Evolutionary conservation across 164 flowering plant genomes (phyloP).

Genomic region (grape (Vitis vinifera)): ASM3070453v1 NC_081822.1:14021501-14022000

Average conservation of each 20-base stretch:
- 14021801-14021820: conserved; percentile 6
- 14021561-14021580: not conserved
- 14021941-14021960: conserved; percentile 1
- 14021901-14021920: not conserved
- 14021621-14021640: not conserved
- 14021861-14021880: conserved; percentile 5
- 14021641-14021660: no score
- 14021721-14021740: not conserved
- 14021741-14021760: not conserved
- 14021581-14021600: not conserved
- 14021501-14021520: conserved; percentile 12
- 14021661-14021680: not conserved
- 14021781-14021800: not conserved
- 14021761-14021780: not conserved
- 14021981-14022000: not conserved
- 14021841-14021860: conserved; percentile 1
- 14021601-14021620: not conserved
- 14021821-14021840: conserved; percentile 11
- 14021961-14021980: not conserved
- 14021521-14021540: conserved; percentile 1
- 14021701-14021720: not conserved
- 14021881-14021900: not conserved
- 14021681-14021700: not conserved
- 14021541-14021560: not conserved
- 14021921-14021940: conserved; percentile 3